These are phyloP conservation scores for Hypoxylon rickii DNA, from an alignment of 495 filamentous ascomycete genomes.

Conservation along the genomic window DNA sequence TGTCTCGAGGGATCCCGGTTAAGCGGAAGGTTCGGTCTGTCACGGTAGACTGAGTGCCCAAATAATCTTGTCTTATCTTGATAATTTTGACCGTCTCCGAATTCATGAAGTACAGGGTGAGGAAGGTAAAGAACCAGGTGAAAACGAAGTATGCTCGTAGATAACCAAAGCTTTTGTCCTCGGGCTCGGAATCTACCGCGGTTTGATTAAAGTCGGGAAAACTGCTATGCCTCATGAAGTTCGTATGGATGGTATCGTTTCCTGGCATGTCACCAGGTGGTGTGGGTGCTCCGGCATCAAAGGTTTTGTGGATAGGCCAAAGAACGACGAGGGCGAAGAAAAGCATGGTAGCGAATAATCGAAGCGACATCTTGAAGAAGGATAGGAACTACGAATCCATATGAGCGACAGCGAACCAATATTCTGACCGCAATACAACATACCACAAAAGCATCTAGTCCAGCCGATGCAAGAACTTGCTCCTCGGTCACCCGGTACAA, in stretches of 20 bases:
- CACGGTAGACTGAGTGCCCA: slow-evolving; percentile 89
- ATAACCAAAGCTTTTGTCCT: slow-evolving; percentile 57
- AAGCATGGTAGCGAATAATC: slow-evolving; percentile 76
- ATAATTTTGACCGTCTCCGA: slow-evolving; percentile 83
- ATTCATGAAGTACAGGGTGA: slow-evolving; percentile 83
- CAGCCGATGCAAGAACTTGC: slow-evolving; percentile 86
- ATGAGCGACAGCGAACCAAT: slow-evolving; percentile 3
- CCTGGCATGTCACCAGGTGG: slow-evolving; percentile 12
- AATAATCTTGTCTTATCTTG: slow-evolving; percentile 82
- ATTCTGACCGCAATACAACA: slow-evolving; percentile 36
- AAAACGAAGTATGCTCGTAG: slow-evolving; percentile 95
- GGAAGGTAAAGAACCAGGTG: slow-evolving; percentile 82
- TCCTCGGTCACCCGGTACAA: slow-evolving; percentile 89
- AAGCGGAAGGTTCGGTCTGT: slow-evolving; percentile 93
- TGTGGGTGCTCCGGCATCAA: slow-evolving; percentile 24
- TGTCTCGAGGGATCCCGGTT: slow-evolving; percentile 81
- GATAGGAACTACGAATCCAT: slow-evolving; percentile 68
- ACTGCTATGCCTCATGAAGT: slow-evolving; percentile 5
- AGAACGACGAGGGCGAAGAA: slow-evolving; percentile 81
- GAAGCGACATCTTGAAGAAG: slow-evolving; percentile 93
- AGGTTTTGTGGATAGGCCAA: slow-evolving; percentile 80
- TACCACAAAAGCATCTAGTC: slow-evolving; percentile 93
- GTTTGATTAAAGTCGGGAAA: background rate
- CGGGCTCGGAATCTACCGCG: slow-evolving; percentile 2
- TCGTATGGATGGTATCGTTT: slow-evolving; percentile 2